Evolutionary conservation across 352 stramenopile genomes (phyloP).

Genomic region (Phytophthora uliginosa): DNA sequence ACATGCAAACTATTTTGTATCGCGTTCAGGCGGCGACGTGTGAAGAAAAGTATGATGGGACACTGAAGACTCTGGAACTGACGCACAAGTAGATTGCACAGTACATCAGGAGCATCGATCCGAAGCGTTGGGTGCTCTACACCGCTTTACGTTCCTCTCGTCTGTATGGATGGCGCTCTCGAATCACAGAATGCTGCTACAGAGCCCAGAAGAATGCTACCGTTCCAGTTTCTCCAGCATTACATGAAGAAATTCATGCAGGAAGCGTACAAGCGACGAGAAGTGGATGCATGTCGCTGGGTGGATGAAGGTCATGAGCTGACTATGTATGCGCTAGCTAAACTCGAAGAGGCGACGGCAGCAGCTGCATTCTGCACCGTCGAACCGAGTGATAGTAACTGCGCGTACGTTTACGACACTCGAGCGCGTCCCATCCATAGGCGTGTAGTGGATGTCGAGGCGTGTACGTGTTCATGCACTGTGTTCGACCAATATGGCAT

Average conservation of each 20-base stretch:
- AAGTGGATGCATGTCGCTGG: not conserved
- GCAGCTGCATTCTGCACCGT: slow-evolving; percentile 7
- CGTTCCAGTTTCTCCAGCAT: slow-evolving; percentile 19
- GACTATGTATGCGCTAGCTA: slow-evolving; percentile 14
- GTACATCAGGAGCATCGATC: slow-evolving; percentile 18
- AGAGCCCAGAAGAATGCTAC: slow-evolving; percentile 1
- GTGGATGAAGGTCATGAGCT: slow-evolving; percentile 2
- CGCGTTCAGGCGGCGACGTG: slow-evolving; percentile 15
- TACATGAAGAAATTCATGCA: slow-evolving; percentile 38
- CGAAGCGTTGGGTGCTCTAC: slow-evolving; percentile 22
- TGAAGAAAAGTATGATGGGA: slow-evolving; percentile 10
- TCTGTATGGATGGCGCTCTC: slow-evolving; percentile 30
- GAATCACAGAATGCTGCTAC: slow-evolving; percentile 22
- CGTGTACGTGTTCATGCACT: slow-evolving; percentile 16
- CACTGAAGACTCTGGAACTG: slow-evolving; percentile 5
- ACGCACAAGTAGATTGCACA: slow-evolving; percentile 1
- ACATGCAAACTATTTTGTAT: slow-evolving; percentile 18
- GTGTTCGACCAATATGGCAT: slow-evolving; percentile 19
- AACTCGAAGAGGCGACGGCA: slow-evolving; percentile 6
- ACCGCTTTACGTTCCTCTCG: slow-evolving; percentile 3
- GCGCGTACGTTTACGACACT: slow-evolving; percentile 8
- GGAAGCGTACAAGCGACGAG: not conserved
- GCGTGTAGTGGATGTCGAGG: slow-evolving; percentile 2
- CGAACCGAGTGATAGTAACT: not conserved
- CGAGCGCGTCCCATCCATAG: slow-evolving; percentile 1